A percentile compares a stretch with the other conserved stretches of the same genome.
phyloP scores from a whole-genome alignment of 495 filamentous ascomycete genomes.

The Letharia lupina region DNA sequence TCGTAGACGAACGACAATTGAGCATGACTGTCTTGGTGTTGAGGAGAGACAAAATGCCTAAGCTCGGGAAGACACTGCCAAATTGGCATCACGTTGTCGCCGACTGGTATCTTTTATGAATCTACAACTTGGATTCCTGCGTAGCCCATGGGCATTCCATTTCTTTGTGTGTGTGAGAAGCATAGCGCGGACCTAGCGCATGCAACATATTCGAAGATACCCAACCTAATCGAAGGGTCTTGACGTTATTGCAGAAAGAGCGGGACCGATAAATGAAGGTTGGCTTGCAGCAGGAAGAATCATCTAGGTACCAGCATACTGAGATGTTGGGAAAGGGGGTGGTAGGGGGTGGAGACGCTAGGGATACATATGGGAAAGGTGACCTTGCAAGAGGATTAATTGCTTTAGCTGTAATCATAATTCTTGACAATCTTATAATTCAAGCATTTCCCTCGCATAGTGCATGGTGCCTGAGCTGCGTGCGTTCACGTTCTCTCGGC shows the following conservation, averaged over 20 bases:
- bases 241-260: conserved; percentile 7
- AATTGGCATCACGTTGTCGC: neutral
- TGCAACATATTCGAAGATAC: conserved; percentile 14
- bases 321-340: too few species aligned
- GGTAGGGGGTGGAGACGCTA: neutral
- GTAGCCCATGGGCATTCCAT: conserved; percentile 1
- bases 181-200: conserved; percentile 12
- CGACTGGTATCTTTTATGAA: neutral
- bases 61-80: neutral
- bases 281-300: neutral
- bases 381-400: neutral
- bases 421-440: neutral
- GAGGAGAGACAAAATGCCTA: neutral
- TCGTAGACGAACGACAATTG: conserved; percentile 4
- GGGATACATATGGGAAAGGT: neutral
- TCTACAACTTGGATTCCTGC: conserved; percentile 5
- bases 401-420: neutral
- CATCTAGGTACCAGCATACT: neutral
- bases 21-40: neutral
- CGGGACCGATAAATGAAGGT: neutral
- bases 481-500: too few species aligned
- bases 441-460: neutral
- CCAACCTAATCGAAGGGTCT: neutral
- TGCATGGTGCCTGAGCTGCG: too few species aligned
- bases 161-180: neutral